Evolutionary conservation across 805 yeast species (phyloP).

Genomic region (Yamadazyma sp.): DNA sequence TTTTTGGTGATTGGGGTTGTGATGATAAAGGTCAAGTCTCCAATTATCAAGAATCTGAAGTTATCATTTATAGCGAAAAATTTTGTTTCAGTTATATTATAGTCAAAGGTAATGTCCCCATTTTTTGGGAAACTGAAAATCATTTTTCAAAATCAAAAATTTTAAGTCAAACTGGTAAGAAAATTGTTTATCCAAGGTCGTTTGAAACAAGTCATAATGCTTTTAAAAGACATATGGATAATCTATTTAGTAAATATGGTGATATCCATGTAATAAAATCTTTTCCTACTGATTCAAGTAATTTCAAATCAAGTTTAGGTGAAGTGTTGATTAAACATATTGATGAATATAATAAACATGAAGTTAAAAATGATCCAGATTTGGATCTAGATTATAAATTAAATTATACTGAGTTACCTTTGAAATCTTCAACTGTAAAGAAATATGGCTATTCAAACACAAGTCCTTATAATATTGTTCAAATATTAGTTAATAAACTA

Average conservation of each 20-base stretch:
- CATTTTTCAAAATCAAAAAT: constrained; percentile 33
- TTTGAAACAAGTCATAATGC: constrained; percentile 55
- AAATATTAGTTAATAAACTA: constrained; percentile 29
- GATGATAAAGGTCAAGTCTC: constrained; percentile 56
- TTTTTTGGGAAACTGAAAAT: constrained; percentile 51
- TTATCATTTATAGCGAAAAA: constrained; percentile 40
- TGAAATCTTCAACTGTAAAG: constrained; percentile 29
- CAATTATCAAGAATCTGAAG: constrained; percentile 52
- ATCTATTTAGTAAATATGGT: constrained; percentile 45
- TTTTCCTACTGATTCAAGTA: constrained; percentile 37
- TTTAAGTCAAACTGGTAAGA: constrained; percentile 32
- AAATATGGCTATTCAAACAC: constrained; percentile 31
- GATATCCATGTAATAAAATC: constrained; percentile 50
- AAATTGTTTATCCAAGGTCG: constrained; percentile 46
- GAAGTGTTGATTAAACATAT: constrained; percentile 33
- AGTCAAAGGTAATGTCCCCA: constrained; percentile 53
- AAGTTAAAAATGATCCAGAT: background rate
- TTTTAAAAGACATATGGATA: constrained; percentile 48
- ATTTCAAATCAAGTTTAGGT: constrained; percentile 47
- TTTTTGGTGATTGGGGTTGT: constrained; percentile 57
- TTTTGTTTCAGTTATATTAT: constrained; percentile 44
- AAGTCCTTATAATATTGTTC: constrained; percentile 32
- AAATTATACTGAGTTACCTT: constrained; percentile 27
- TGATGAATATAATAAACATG: constrained; percentile 26
- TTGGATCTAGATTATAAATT: constrained; percentile 10